Conservation (phyloP, 345 rosid species). For the Sapria himalayana region DNA sequence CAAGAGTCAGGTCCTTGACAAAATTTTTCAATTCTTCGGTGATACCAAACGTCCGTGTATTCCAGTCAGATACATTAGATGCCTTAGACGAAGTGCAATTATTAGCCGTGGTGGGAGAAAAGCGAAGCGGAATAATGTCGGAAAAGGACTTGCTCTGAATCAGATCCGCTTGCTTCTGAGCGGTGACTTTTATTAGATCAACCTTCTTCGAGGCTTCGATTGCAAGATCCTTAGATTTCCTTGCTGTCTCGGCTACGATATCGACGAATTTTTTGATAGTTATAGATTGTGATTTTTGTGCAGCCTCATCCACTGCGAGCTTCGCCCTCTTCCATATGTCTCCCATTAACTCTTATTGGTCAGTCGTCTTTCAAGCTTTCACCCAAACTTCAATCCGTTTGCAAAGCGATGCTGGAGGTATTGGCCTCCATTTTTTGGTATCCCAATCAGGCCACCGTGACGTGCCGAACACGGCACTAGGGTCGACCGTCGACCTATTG, state of each 20-base stretch:
- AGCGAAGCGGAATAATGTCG: constrained; percentile 46
- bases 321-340: constrained; percentile 75
- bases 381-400: no score
- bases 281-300: constrained; percentile 50
- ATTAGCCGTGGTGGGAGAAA: constrained; percentile 24
- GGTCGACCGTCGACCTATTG: no score
- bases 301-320: constrained; percentile 68
- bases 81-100: constrained; percentile 16
- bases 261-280: constrained; percentile 38
- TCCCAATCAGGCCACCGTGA: no score
- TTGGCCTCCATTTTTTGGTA: no score
- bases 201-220: constrained; percentile 78
- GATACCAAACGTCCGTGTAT: constrained; percentile 47
- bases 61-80: constrained; percentile 21
- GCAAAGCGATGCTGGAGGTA: no score
- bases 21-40: constrained; percentile 74
- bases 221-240: constrained; percentile 77
- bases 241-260: constrained; percentile 72
- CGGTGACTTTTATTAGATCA: constrained; percentile 44
- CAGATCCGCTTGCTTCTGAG: constrained; percentile 81
- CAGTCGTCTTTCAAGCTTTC: no score
- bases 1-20: constrained; percentile 54
- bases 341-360: no score
- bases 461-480: no score
- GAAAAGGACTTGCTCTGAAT: constrained; percentile 54